Percentiles rank a stretch among this genome's conserved stretches.
Evolutionary conservation across 2,329 filamentous ascomycete genomes (phyloP).

Genomic region (Cladosporium sp.): DNA sequence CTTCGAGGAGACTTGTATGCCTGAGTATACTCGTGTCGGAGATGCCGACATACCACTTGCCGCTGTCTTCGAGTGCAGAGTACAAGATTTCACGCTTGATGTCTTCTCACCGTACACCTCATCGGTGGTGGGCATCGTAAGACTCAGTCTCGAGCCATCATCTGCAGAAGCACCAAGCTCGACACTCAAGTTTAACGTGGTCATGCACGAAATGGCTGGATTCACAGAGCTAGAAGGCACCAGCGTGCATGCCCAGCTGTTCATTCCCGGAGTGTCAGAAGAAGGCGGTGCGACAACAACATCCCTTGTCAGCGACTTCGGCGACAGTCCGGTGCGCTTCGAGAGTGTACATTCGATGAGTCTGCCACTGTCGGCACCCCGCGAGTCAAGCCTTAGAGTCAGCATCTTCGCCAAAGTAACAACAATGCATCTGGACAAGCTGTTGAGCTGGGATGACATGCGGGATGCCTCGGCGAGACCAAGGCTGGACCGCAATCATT

Average conservation of each 20-base stretch:
- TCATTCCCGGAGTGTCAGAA: conserved; percentile 83
- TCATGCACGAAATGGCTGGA: conserved; percentile 92
- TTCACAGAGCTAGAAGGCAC: conserved; percentile 95
- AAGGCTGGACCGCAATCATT: conserved; percentile 53
- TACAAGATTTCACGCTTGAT: conserved; percentile 90
- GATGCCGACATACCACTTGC: conserved; percentile 88
- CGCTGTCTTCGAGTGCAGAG: conserved; percentile 88
- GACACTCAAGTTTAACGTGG: conserved; percentile 95
- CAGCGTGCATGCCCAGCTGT: conserved; percentile 94
- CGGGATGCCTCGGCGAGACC: conserved; percentile 61
- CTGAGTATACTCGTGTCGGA: conserved; percentile 85
- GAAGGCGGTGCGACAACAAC: conserved; percentile 89
- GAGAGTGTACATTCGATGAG: conserved; percentile 99
- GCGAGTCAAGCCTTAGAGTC: conserved; percentile 71
- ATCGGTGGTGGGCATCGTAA: conserved; percentile 83
- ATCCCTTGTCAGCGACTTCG: conserved; percentile 88
- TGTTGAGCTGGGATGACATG: conserved; percentile 99
- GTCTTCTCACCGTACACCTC: conserved; percentile 89
- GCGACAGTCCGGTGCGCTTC: conserved; percentile 86
- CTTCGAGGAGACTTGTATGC: conserved; percentile 85
- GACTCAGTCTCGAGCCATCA: conserved; percentile 86
- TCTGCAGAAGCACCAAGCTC: conserved; percentile 87
- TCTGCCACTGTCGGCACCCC: conserved; percentile 71
- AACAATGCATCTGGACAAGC: conserved; percentile 90
- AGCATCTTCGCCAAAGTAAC: conserved; percentile 90